phyloP scores from a whole-genome alignment of 768 basidiomycete species.

The Lactarius trivialis region DNA sequence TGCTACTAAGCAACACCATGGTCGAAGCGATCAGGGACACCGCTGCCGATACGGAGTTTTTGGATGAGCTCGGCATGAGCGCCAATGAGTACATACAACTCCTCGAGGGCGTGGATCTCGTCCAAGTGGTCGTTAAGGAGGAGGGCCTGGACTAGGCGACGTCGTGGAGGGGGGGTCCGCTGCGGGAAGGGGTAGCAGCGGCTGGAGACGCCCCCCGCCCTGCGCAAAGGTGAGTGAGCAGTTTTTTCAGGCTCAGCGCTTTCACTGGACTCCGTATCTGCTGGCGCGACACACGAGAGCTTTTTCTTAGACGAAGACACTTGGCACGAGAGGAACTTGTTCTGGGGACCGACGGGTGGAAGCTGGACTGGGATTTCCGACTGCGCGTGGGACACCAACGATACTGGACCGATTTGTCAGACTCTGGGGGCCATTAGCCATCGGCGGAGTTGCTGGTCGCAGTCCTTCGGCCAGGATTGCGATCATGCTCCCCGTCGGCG shows the following conservation, averaged over 20 bases:
- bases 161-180: not conserved
- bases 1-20: slow-evolving; percentile 12
- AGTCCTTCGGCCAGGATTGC: slow-evolving; percentile 19
- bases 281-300: not conserved
- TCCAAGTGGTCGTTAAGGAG: not conserved
- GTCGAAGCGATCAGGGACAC: slow-evolving; percentile 23
- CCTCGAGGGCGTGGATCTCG: not conserved
- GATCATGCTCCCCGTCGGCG: slow-evolving; percentile 4
- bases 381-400: not conserved
- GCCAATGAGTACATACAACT: slow-evolving; percentile 2
- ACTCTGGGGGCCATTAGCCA: not conserved
- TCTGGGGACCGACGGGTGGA: not conserved
- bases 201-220: not conserved
- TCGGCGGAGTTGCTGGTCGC: slow-evolving; percentile 8
- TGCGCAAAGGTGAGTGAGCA: slow-evolving; percentile 10
- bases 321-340: not conserved
- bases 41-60: slow-evolving; percentile 24
- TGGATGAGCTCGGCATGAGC: slow-evolving; percentile 16
- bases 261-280: slow-evolving; percentile 3
- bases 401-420: not conserved
- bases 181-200: not conserved
- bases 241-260: not conserved
- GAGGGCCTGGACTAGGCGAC: not conserved
- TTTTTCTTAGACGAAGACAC: not conserved
- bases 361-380: not conserved